These are phyloP conservation scores for Trichosporon sp. DNA, from an alignment of 1,284 basidiomycete species.

Conservation along the genomic window DNA sequence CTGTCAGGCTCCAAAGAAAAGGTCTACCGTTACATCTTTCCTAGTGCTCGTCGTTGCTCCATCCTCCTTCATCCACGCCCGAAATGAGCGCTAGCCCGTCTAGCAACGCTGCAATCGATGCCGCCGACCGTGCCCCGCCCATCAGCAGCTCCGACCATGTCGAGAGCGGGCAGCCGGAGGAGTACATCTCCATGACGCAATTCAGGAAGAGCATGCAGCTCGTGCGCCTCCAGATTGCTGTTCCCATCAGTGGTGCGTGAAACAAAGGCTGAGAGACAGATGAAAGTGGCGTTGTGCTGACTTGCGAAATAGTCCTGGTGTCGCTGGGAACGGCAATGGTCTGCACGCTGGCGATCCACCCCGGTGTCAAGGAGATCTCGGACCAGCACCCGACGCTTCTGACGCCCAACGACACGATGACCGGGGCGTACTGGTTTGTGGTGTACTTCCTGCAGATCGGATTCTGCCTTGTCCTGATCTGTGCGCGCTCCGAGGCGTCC, in stretches of 20 bases:
- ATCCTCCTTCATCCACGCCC: background rate
- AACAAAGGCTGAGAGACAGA: background rate
- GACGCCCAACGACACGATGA: conserved; percentile 67
- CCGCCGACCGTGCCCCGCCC: conserved; percentile 11
- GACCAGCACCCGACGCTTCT: conserved; percentile 69
- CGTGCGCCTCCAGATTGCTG: conserved; percentile 70
- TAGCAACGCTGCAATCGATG: background rate
- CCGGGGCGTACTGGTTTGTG: conserved; percentile 67
- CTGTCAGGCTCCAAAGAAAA: background rate
- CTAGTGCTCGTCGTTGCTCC: background rate
- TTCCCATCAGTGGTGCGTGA: conserved; percentile 69
- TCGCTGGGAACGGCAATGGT: conserved; percentile 49
- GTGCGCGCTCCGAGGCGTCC: conserved; percentile 73
- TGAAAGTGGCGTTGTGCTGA: background rate
- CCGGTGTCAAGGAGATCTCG: conserved; percentile 60
- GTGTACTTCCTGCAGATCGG: conserved; percentile 63
- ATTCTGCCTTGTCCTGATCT: conserved; percentile 74
- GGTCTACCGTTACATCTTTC: background rate
- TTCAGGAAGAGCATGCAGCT: conserved; percentile 53
- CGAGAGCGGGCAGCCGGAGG: conserved; percentile 32
- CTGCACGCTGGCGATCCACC: conserved; percentile 53
- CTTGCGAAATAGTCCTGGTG: conserved; percentile 40
- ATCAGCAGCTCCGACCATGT: background rate
- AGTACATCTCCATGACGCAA: conserved; percentile 52
- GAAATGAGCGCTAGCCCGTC: conserved; percentile 8